A percentile compares a stretch with the other conserved stretches of the same genome.
These are phyloP conservation scores for Rhodomyrtus tomentosa DNA, from an alignment of 345 rosid genomes.

Conservation along the genomic window DNA sequence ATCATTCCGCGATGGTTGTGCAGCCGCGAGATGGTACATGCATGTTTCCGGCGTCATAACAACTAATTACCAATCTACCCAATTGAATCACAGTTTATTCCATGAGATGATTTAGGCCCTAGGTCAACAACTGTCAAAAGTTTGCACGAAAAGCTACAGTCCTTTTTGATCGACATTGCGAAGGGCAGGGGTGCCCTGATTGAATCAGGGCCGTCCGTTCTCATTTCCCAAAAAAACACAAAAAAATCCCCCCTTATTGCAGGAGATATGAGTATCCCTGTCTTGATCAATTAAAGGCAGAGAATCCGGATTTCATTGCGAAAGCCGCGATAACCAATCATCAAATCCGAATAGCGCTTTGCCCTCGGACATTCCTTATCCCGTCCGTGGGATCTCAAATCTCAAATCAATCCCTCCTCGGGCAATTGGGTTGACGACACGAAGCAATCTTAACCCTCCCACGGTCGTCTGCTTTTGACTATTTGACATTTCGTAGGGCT, in stretches of 20 bases:
- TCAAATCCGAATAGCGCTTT: not conserved
- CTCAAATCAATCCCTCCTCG: not conserved
- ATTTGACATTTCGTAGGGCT: not conserved
- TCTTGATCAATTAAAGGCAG: too few relatives aligned
- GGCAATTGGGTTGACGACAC: not conserved
- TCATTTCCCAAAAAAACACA: too few relatives aligned
- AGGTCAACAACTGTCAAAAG: not conserved
- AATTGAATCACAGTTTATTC: not conserved
- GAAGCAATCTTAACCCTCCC: not conserved
- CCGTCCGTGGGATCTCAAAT: not conserved
- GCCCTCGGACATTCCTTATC: not conserved
- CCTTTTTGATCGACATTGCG: not conserved
- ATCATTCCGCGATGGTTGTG: not conserved
- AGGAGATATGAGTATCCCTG: too few relatives aligned
- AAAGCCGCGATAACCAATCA: not conserved
- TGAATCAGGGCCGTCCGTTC: too few relatives aligned
- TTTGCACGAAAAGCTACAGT: not conserved
- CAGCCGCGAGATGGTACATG: not conserved
- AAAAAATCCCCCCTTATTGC: too few relatives aligned
- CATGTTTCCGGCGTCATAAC: not conserved
- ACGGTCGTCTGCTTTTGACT: not conserved
- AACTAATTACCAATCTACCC: not conserved
- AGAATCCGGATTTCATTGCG: too few relatives aligned
- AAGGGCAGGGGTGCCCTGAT: too few relatives aligned
- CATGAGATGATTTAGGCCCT: not conserved